Percentiles rank a stretch among this genome's conserved stretches.
Evolutionary conservation across 2,329 filamentous ascomycete genomes (phyloP).

Genomic region (Coniochaeta hoffmannii): DNA sequence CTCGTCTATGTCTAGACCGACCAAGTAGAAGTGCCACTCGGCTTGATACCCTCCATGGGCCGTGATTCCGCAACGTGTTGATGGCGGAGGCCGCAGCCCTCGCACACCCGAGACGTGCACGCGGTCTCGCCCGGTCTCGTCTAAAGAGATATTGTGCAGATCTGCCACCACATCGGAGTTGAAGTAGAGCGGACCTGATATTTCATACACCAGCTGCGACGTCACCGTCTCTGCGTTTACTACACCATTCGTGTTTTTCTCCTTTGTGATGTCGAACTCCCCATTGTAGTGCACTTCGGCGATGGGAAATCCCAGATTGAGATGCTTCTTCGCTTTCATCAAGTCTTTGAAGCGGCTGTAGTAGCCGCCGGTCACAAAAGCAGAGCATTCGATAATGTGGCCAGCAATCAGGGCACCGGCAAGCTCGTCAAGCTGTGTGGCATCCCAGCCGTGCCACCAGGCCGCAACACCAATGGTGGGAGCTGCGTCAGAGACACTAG

Average conservation of each 20-base stretch:
- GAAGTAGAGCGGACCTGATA: conserved; percentile 29
- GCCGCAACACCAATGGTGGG: conserved; percentile 39
- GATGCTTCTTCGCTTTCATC: conserved; percentile 24
- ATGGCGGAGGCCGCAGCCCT: conserved; percentile 22
- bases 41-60: conserved; percentile 17
- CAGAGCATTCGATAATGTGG: conserved; percentile 35
- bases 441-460: conserved; percentile 39
- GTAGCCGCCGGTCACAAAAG: conserved; percentile 38
- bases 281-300: conserved; percentile 39
- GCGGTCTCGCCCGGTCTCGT: conserved; percentile 13
- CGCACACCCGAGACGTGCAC: conserved; percentile 25
- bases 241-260: conserved; percentile 15
- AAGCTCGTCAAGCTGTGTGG: conserved; percentile 32
- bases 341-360: conserved; percentile 37
- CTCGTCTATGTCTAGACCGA: conserved; percentile 1
- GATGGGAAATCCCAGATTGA: conserved; percentile 38
- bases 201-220: conserved; percentile 27
- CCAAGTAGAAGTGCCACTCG: conserved; percentile 13
- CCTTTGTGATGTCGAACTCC: conserved; percentile 17
- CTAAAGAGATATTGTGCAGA: conserved; percentile 35
- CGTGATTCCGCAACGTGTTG: conserved; percentile 21
- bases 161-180: conserved; percentile 24
- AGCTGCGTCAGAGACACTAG: conserved; percentile 26
- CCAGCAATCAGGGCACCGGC: conserved; percentile 33
- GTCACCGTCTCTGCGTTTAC: conserved; percentile 11